Evolutionary conservation across 23 red algal species (phyloP).

Genomic region (Agarophyton chilense): DNA sequence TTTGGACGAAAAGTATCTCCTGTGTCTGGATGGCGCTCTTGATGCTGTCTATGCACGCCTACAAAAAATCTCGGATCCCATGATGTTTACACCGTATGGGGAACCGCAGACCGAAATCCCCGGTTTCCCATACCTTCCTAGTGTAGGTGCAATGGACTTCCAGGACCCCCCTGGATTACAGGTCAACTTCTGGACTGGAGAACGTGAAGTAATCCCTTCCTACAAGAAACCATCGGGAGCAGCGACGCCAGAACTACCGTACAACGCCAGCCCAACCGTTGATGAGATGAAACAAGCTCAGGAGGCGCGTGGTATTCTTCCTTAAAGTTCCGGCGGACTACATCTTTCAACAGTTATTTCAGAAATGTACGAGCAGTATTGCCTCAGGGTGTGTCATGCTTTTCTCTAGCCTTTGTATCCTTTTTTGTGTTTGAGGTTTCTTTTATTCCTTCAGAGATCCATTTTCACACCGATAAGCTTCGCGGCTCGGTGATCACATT

Average conservation of each 20-base stretch:
- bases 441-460: no score
- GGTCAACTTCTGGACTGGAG: slow-evolving; percentile 54
- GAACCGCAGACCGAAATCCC: slow-evolving; percentile 79
- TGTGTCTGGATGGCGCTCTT: slow-evolving; percentile 52
- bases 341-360: slow-evolving; percentile 25
- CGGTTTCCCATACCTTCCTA: slow-evolving; percentile 18
- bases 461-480: no score
- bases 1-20: slow-evolving; percentile 55
- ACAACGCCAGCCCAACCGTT: slow-evolving; percentile 50
- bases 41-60: slow-evolving; percentile 44
- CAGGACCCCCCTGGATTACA: slow-evolving; percentile 13
- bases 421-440: no score
- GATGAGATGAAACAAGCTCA: slow-evolving; percentile 54
- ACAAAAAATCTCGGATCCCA: slow-evolving; percentile 49
- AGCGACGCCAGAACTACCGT: slow-evolving; percentile 53
- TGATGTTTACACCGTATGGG: slow-evolving; percentile 51
- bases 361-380: not conserved
- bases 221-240: slow-evolving; percentile 61
- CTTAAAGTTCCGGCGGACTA: not conserved
- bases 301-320: slow-evolving; percentile 21
- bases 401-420: no score
- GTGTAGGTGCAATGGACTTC: slow-evolving; percentile 73
- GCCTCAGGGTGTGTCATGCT: not conserved
- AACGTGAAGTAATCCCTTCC: not conserved
- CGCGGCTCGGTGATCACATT: no score